Percentiles rank a stretch among this genome's conserved stretches.
Conservation (phyloP, 192 early-diverging fungal genomes). For the Coemansia asiatica region DNA sequence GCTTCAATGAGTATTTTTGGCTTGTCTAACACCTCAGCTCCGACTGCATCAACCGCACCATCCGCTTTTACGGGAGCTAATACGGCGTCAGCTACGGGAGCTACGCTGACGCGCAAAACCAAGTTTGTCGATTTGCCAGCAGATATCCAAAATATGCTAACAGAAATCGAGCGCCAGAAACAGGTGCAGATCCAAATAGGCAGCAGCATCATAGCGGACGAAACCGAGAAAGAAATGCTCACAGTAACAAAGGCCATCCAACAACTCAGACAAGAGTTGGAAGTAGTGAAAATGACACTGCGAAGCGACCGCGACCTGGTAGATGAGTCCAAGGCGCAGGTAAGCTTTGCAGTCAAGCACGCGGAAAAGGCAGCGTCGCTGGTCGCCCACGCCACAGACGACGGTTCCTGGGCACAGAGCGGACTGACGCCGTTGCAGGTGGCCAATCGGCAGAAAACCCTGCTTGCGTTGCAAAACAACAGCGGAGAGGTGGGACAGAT, state of each 20-base stretch:
- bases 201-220: constrained; percentile 31
- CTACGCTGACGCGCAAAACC: constrained; percentile 35
- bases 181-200: constrained; percentile 50
- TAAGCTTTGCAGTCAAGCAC: constrained; percentile 42
- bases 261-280: constrained; percentile 26
- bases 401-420: constrained; percentile 39
- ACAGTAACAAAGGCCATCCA: constrained; percentile 18
- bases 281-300: constrained; percentile 40
- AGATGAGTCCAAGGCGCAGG: constrained; percentile 26
- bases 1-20: not conserved
- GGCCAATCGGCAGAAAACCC: constrained; percentile 30
- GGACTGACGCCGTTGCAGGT: constrained; percentile 41
- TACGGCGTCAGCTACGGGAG: not conserved
- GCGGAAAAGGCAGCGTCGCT: constrained; percentile 42
- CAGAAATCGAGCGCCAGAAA: constrained; percentile 37
- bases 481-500: constrained; percentile 1
- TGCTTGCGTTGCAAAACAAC: constrained; percentile 23
- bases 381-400: constrained; percentile 38
- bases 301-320: constrained; percentile 28
- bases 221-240: constrained; percentile 28
- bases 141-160: constrained; percentile 28
- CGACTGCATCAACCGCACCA: not conserved
- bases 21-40: not conserved
- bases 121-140: constrained; percentile 42
- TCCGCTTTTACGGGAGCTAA: too few relatives aligned